Conservation (phyloP, 2,329 filamentous ascomycete species). For the Rhynchosporium agropyri region DNA sequence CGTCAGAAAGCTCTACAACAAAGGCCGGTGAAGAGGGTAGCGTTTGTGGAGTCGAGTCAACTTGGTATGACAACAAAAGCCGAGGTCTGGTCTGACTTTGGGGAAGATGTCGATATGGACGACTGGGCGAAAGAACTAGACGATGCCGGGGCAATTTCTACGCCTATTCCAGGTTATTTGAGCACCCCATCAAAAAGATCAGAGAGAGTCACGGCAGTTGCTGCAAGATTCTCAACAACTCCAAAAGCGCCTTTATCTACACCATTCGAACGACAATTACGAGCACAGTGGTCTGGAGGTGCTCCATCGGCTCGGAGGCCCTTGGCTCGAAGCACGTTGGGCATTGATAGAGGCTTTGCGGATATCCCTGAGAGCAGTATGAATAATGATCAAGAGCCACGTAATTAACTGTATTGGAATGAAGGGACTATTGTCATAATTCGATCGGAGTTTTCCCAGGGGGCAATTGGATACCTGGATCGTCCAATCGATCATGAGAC, state of each 20-base stretch:
- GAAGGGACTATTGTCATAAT: background rate
- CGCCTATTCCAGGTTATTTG: slow-evolving; percentile 36
- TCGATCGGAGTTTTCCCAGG: slow-evolving; percentile 25
- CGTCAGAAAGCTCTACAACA: slow-evolving; percentile 35
- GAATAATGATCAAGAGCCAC: slow-evolving; percentile 31
- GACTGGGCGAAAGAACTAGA: slow-evolving; percentile 33
- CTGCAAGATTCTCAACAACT: slow-evolving; percentile 48
- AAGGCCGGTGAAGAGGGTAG: slow-evolving; percentile 25
- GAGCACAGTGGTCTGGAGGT: slow-evolving; percentile 39
- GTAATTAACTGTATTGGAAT: slow-evolving; percentile 19
- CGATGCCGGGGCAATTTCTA: slow-evolving; percentile 27
- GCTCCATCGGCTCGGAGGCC: slow-evolving; percentile 28
- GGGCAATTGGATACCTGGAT: slow-evolving; percentile 32
- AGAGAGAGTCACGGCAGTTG: slow-evolving; percentile 44
- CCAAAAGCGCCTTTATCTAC: slow-evolving; percentile 49
- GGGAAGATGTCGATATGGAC: slow-evolving; percentile 35
- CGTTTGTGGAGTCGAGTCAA: slow-evolving; percentile 17
- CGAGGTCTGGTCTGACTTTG: slow-evolving; percentile 41
- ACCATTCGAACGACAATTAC: slow-evolving; percentile 47
- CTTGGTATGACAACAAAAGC: slow-evolving; percentile 30
- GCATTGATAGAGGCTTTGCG: slow-evolving; percentile 35
- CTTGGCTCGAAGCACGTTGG: slow-evolving; percentile 30
- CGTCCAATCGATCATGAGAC: slow-evolving; percentile 17
- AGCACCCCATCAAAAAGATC: slow-evolving; percentile 54
- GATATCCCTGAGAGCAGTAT: slow-evolving; percentile 35